Percentiles rank a stretch among this genome's conserved stretches.
phyloP scores from a whole-genome alignment of 495 filamentous ascomycete genomes.

The Cladorrhinum samala region DNA sequence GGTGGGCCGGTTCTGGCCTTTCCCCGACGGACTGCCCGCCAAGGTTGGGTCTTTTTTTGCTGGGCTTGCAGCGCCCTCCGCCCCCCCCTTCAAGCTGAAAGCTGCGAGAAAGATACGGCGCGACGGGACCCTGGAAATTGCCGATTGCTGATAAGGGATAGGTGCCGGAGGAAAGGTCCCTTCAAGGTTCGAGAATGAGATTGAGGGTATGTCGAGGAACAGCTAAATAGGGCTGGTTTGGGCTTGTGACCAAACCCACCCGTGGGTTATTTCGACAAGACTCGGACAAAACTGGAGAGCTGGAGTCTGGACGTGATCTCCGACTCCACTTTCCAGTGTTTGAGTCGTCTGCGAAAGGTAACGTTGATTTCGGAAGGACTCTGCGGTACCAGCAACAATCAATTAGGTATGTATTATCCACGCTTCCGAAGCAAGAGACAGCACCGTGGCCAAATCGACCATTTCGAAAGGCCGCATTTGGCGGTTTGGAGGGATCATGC shows the following conservation, averaged over 20 bases:
- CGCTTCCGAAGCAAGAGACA: background rate
- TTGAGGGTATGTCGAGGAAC: no score
- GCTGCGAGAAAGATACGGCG: no score
- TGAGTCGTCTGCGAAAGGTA: background rate
- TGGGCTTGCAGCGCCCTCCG: no score
- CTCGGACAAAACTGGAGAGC: background rate
- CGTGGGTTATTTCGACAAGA: background rate
- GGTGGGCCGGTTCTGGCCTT: background rate
- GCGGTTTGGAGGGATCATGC: no score
- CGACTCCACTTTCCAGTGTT: background rate
- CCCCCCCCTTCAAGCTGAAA: no score
- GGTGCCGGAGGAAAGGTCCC: background rate
- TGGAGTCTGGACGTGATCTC: background rate
- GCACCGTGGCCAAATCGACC: background rate
- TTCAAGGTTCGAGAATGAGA: no score
- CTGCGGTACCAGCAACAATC: background rate
- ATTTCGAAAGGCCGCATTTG: background rate
- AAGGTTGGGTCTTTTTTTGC: background rate
- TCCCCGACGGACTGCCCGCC: background rate
- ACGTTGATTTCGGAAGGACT: conserved; percentile 4
- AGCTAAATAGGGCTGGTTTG: background rate
- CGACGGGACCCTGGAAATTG: no score
- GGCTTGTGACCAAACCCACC: background rate
- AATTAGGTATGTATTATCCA: background rate
- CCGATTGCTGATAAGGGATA: background rate